phyloP scores from a whole-genome alignment of 164 flowering plant genomes.

The Vitis rupestris region DNA sequence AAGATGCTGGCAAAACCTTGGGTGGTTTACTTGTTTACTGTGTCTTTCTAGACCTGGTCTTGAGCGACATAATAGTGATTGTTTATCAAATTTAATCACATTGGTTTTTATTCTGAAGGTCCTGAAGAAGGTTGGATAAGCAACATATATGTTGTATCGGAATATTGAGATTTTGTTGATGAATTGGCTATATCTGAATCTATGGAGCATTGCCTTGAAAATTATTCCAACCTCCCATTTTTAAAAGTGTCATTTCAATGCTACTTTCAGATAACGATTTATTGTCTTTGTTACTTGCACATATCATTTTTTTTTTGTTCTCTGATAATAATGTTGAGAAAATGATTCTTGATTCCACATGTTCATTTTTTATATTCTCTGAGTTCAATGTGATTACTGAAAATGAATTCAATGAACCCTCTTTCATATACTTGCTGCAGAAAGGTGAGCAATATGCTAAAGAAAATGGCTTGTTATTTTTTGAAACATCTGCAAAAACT shows the following conservation, averaged over 20 bases:
- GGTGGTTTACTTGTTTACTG: too few relatives aligned
- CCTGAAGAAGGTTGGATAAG: not conserved
- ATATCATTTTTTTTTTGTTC: too few relatives aligned
- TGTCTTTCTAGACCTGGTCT: not conserved
- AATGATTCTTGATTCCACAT: too few relatives aligned
- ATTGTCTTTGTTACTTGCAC: too few relatives aligned
- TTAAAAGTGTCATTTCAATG: too few relatives aligned
- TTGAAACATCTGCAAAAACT: constrained; percentile 51
- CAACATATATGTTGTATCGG: not conserved
- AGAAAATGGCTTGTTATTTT: constrained; percentile 35
- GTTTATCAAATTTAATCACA: not conserved
- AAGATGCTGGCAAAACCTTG: too few relatives aligned
- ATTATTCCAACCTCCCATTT: too few relatives aligned
- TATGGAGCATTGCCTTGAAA: not conserved
- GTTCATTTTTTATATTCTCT: too few relatives aligned
- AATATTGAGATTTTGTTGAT: not conserved
- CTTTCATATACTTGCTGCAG: constrained; percentile 19
- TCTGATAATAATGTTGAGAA: too few relatives aligned
- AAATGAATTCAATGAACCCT: too few relatives aligned
- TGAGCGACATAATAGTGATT: not conserved
- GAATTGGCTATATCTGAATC: not conserved
- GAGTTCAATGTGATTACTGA: too few relatives aligned
- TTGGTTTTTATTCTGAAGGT: not conserved
- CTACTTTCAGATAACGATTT: too few relatives aligned
- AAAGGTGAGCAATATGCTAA: constrained; percentile 45